Evolutionary conservation across 2,329 filamentous ascomycete genomes (phyloP).

Genomic region (Neonectria magnoliae): DNA sequence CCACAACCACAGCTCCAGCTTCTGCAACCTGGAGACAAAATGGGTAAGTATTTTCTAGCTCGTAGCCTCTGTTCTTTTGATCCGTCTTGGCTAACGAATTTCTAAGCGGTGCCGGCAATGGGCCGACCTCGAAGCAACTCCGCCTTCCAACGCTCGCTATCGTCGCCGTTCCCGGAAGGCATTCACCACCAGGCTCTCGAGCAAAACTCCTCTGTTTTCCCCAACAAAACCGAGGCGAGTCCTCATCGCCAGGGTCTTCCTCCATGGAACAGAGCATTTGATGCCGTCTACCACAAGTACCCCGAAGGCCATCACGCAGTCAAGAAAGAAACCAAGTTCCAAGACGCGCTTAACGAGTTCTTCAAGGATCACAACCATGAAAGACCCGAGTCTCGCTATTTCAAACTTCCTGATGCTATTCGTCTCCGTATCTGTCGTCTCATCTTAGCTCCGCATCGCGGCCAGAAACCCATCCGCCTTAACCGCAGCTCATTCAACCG

Average conservation of each 20-base stretch:
- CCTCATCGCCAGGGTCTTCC: slow-evolving; percentile 35
- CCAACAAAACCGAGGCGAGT: not conserved
- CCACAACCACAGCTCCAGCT: not conserved
- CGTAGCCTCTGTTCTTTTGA: not conserved
- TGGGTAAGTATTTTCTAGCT: not conserved
- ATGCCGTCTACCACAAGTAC: slow-evolving; percentile 47
- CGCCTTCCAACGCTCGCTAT: not conserved
- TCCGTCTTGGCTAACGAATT: not conserved
- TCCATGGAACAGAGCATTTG: slow-evolving; percentile 50
- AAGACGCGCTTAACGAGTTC: slow-evolving; percentile 36
- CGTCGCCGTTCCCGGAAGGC: not conserved
- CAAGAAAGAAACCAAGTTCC: slow-evolving; percentile 26
- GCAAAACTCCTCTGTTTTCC: not conserved
- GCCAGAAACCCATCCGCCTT: slow-evolving; percentile 42
- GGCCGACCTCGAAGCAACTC: slow-evolving; percentile 1
- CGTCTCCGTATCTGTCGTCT: slow-evolving; percentile 43
- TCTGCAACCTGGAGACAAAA: not conserved
- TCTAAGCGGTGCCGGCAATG: not conserved
- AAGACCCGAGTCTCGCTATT: slow-evolving; percentile 27
- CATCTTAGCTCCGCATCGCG: slow-evolving; percentile 29
- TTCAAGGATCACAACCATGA: slow-evolving; percentile 29
- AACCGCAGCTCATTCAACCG: slow-evolving; percentile 41
- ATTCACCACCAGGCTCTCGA: not conserved
- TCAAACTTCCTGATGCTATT: slow-evolving; percentile 40
- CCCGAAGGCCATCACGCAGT: slow-evolving; percentile 11